Evolutionary conservation across 2,329 filamentous ascomycete species (phyloP).

Genomic region (Akanthomyces muscarius): DNA sequence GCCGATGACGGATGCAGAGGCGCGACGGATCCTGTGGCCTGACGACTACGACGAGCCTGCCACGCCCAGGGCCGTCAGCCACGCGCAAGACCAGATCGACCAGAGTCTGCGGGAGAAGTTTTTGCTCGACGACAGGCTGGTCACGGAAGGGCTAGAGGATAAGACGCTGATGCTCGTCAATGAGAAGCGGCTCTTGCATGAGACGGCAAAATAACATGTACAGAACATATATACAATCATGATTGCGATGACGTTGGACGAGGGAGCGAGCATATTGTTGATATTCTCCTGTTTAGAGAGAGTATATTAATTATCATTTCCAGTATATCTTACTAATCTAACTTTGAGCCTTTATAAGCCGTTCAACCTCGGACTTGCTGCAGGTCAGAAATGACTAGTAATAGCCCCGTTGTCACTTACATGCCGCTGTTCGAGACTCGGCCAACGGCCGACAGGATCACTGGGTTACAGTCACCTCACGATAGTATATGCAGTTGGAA

Average conservation of each 20-base stretch:
- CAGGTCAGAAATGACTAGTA: too few relatives aligned
- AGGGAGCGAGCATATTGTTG: too few relatives aligned
- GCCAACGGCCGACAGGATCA: too few relatives aligned
- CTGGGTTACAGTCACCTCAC: too few relatives aligned
- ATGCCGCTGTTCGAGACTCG: too few relatives aligned
- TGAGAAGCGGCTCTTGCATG: constrained; percentile 33
- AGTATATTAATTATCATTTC: too few relatives aligned
- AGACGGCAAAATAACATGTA: constrained; percentile 19
- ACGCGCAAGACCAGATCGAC: constrained; percentile 4
- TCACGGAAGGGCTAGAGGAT: constrained; percentile 32
- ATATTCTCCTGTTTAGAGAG: too few relatives aligned
- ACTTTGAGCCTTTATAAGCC: too few relatives aligned
- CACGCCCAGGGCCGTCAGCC: constrained; percentile 3
- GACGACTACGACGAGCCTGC: constrained; percentile 26
- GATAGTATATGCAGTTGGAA: too few relatives aligned
- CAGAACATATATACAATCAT: background rate
- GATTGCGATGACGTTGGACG: background rate
- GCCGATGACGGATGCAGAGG: constrained; percentile 39
- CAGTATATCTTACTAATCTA: too few relatives aligned
- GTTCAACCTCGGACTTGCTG: too few relatives aligned
- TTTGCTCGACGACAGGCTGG: constrained; percentile 32
- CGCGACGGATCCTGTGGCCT: constrained; percentile 37
- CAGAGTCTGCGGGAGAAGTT: constrained; percentile 38
- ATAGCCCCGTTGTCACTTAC: too few relatives aligned
- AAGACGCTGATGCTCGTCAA: constrained; percentile 35